phyloP scores from a whole-genome alignment of 2,329 filamentous ascomycete species.

The Fusarium sp. region DNA sequence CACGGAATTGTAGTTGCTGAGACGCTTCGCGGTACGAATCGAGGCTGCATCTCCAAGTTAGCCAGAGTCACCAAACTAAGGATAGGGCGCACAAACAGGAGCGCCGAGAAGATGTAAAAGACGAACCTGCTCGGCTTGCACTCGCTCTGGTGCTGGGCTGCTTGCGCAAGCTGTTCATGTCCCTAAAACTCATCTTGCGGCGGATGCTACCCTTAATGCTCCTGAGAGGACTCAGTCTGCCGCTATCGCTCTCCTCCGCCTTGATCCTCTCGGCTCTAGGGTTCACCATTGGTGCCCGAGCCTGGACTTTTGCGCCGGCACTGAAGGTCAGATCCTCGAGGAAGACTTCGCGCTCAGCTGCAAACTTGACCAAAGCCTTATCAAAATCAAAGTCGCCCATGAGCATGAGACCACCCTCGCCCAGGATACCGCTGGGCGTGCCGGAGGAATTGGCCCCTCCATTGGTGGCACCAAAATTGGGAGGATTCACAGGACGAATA shows the following conservation, averaged over 20 bases:
- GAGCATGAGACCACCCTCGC: slow-evolving; percentile 49
- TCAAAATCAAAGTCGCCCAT: slow-evolving; percentile 87
- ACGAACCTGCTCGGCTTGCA: slow-evolving; percentile 46
- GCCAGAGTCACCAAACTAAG: slow-evolving; percentile 22
- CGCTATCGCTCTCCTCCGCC: slow-evolving; percentile 69
- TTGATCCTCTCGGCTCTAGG: slow-evolving; percentile 83
- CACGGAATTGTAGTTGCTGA: slow-evolving; percentile 98
- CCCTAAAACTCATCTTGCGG: slow-evolving; percentile 88
- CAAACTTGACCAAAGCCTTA: slow-evolving; percentile 90
- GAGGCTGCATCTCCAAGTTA: slow-evolving; percentile 56
- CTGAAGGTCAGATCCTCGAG: slow-evolving; percentile 90
- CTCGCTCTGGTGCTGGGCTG: slow-evolving; percentile 77
- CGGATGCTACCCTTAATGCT: slow-evolving; percentile 84
- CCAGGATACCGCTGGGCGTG: slow-evolving; percentile 38
- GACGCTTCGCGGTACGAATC: slow-evolving; percentile 79
- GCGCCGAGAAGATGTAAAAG: slow-evolving; percentile 1
- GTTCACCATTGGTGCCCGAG: slow-evolving; percentile 75
- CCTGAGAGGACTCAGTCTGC: slow-evolving; percentile 63
- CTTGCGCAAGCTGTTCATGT: slow-evolving; percentile 94
- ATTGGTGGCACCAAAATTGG: slow-evolving; percentile 41
- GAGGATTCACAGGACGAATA: slow-evolving; percentile 58
- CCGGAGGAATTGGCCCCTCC: slow-evolving; percentile 31
- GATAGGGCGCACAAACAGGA: not conserved
- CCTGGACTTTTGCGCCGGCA: slow-evolving; percentile 78
- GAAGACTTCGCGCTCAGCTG: slow-evolving; percentile 92